Conservation (phyloP, 345 rosid species). For the Draba incana region DNA sequence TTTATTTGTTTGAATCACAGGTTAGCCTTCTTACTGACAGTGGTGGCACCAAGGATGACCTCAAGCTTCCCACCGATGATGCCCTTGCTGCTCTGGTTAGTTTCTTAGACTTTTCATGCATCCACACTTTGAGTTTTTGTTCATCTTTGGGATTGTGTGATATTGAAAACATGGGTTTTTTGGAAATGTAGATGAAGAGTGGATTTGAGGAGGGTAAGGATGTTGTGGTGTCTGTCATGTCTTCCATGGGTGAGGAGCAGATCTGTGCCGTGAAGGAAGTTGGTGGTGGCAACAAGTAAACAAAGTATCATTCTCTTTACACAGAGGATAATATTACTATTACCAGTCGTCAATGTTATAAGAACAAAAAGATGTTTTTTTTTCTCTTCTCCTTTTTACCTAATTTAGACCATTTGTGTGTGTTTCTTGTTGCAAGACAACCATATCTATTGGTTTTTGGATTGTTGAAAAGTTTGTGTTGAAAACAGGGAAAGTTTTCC, state of each 20-base stretch:
- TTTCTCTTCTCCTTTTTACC: slow-evolving; percentile 15
- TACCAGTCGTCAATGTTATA: slow-evolving; percentile 34
- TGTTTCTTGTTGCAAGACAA: slow-evolving; percentile 33
- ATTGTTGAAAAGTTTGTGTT: slow-evolving; percentile 37
- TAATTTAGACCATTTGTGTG: slow-evolving; percentile 38
- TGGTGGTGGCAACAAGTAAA: slow-evolving; percentile 60
- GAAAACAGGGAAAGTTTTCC: slow-evolving; percentile 23
- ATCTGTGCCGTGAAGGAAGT: slow-evolving; percentile 80
- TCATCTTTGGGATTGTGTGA: not conserved
- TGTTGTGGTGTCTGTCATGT: slow-evolving; percentile 79
- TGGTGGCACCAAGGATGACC: slow-evolving; percentile 77
- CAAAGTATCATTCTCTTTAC: slow-evolving; percentile 28
- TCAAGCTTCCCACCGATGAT: slow-evolving; percentile 81
- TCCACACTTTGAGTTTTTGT: not conserved
- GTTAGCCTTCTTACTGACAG: slow-evolving; percentile 74
- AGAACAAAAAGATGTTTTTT: slow-evolving; percentile 29
- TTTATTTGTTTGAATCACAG: slow-evolving; percentile 38
- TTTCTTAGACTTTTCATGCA: not conserved
- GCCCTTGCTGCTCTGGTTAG: slow-evolving; percentile 59
- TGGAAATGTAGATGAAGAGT: slow-evolving; percentile 59
- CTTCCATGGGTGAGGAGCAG: slow-evolving; percentile 95
- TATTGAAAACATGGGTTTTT: not conserved
- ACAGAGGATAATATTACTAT: slow-evolving; percentile 22
- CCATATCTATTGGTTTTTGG: slow-evolving; percentile 40
- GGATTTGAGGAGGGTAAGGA: slow-evolving; percentile 78